These are phyloP conservation scores for Daldinia sp. DNA, from an alignment of 2,329 filamentous ascomycete species.

Conservation along the genomic window DNA sequence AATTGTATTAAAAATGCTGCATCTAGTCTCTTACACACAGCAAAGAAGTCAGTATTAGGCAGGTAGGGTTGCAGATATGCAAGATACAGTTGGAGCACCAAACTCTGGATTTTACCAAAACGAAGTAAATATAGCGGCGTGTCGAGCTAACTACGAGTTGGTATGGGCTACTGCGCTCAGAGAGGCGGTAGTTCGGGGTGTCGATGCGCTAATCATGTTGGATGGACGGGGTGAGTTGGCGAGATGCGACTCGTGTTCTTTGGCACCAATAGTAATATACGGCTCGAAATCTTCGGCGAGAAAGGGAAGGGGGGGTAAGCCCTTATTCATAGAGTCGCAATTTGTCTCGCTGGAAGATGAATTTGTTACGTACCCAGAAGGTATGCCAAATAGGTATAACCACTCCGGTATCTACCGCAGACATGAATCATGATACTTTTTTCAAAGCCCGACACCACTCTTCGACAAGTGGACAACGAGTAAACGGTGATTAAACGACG, in stretches of 20 bases:
- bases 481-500: no score
- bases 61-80: constrained; percentile 27
- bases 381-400: no score
- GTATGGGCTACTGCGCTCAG: constrained; percentile 18
- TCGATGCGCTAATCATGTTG: constrained; percentile 9
- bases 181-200: constrained; percentile 8
- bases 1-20: constrained; percentile 1
- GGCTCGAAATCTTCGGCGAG: background rate
- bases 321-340: constrained; percentile 13
- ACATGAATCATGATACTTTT: constrained; percentile 20
- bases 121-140: background rate
- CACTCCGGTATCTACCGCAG: constrained; percentile 8
- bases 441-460: constrained; percentile 2
- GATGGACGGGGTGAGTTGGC: constrained; percentile 30
- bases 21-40: background rate
- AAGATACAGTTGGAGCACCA: constrained; percentile 6
- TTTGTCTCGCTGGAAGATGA: constrained; percentile 3
- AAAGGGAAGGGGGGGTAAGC: constrained; percentile 5
- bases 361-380: constrained; percentile 23
- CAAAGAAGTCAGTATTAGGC: background rate
- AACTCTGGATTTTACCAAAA: constrained; percentile 1
- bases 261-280: constrained; percentile 18
- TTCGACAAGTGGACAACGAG: no score
- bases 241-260: constrained; percentile 21
- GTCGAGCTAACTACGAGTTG: constrained; percentile 8